phyloP scores from a whole-genome alignment of 768 basidiomycete species.

The Suillus occidentalis region DNA sequence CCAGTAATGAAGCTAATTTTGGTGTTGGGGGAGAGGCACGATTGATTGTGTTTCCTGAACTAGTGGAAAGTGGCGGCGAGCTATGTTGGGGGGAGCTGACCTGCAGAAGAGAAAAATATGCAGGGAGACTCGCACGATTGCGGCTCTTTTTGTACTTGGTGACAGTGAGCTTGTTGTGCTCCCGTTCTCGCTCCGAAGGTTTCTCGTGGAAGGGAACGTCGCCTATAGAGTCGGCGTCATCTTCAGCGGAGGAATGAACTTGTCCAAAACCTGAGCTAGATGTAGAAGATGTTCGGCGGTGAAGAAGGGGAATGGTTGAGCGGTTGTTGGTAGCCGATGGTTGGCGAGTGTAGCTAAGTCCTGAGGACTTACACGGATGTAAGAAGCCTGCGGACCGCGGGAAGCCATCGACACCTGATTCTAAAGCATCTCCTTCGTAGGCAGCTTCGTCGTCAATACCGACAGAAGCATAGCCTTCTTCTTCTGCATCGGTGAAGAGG shows the following conservation, averaged over 20 bases:
- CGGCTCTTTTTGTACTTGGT: slow-evolving; percentile 50
- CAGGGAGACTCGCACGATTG: slow-evolving; percentile 72
- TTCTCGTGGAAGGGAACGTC: slow-evolving; percentile 31
- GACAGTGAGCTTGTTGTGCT: slow-evolving; percentile 29
- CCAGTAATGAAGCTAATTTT: slow-evolving; percentile 40
- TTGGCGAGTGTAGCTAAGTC: slow-evolving; percentile 64
- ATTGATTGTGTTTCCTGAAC: slow-evolving; percentile 45
- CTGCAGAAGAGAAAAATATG: slow-evolving; percentile 73
- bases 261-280: slow-evolving; percentile 36
- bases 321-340: slow-evolving; percentile 72
- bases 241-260: slow-evolving; percentile 45
- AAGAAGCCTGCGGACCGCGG: slow-evolving; percentile 43
- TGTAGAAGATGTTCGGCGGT: slow-evolving; percentile 51
- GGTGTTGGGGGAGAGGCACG: slow-evolving; percentile 60
- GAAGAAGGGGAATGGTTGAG: slow-evolving; percentile 57
- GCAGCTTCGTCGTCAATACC: slow-evolving; percentile 36
- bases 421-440: slow-evolving; percentile 30
- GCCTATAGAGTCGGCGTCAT: slow-evolving; percentile 40
- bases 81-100: slow-evolving; percentile 45
- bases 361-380: slow-evolving; percentile 39
- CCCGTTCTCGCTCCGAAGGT: slow-evolving; percentile 25
- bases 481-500: slow-evolving; percentile 63
- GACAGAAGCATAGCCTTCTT: slow-evolving; percentile 37
- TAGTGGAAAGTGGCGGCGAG: slow-evolving; percentile 37
- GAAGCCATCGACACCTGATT: slow-evolving; percentile 42